Evolutionary conservation across 352 stramenopile species (phyloP), one percentile per base, ranked within the genome.

Genomic region (Peronospora farinosa): DNA sequence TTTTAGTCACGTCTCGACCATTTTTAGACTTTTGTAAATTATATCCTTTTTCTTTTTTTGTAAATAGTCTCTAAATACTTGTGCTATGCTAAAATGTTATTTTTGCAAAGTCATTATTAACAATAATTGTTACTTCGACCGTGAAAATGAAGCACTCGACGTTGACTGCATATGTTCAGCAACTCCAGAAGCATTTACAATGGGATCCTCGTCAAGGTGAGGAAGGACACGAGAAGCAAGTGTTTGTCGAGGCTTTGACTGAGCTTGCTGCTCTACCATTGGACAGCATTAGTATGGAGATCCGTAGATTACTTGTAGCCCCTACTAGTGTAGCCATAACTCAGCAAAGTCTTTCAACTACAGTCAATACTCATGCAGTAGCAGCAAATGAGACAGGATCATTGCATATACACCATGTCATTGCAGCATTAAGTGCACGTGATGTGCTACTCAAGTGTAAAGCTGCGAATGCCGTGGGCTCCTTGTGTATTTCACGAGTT

Each of bases 371-470:
- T 16, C 28, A n/a, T 21, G n/a, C 33, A 31, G n/a, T 3, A 50
- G 5, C 45, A 39, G 6, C 0, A 10, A 5, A 3, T 5, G 27
- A 51, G 32, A 33, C 40, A 13, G 21, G 45, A 19, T 31, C 47
- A 6, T 16, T 66, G 25, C 54, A 72, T 31, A 31, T 82, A n/a
- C 21, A 31, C 38, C 66, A 75, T 31, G 30, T 88, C 7, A 62
- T 84, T 21, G 51, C 51, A 5, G 77, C 77, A 9, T 47, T 90
- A 23, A 57, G 44, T 42, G 65, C 65, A 23, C 77, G 78, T 13
- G 78, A 90, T 44, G 74, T 90, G 44, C 68, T 76, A 41, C 63
- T 90, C 15, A 90, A 90, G 46, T 90, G 78, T 60, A 90, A 90
- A 47, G 78, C 76, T 5, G 78, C 78, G 9, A 90, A 80, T 40